Percentiles rank a stretch among this genome's conserved stretches.
Conservation (phyloP, 2,329 filamentous ascomycete genomes). For the Penicillium sp. region DNA sequence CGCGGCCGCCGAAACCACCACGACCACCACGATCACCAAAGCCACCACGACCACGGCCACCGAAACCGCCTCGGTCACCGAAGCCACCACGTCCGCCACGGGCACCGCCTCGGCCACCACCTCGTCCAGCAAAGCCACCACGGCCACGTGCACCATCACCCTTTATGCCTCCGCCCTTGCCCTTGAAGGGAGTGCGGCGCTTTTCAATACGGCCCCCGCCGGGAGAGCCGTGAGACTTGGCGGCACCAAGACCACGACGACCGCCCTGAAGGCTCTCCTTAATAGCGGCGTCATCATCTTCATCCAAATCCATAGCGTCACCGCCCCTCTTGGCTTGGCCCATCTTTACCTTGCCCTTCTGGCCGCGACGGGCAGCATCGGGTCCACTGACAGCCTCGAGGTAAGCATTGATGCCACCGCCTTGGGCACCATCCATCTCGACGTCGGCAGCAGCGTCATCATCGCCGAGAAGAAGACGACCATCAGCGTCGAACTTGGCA, state of each 20-base stretch:
- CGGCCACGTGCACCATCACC: conserved; percentile 1
- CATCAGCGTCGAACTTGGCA: conserved; percentile 45
- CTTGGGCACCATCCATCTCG: conserved; percentile 32
- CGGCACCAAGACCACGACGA: conserved; percentile 26
- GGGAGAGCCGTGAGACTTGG: conserved; percentile 25
- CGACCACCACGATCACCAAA: neutral
- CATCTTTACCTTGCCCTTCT: conserved; percentile 61
- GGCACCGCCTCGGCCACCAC: neutral
- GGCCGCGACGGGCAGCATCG: conserved; percentile 57
- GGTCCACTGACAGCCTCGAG: conserved; percentile 60
- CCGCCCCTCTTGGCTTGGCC: conserved; percentile 44
- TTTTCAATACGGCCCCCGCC: conserved; percentile 28
- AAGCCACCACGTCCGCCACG: conserved; percentile 3
- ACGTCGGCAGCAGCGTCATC: conserved; percentile 33
- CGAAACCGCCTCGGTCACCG: neutral
- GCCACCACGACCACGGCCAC: conserved; percentile 7
- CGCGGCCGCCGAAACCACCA: conserved; percentile 1
- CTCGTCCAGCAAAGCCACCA: neutral
- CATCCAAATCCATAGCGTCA: conserved; percentile 47
- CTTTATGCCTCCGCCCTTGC: conserved; percentile 8
- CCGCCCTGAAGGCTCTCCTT: conserved; percentile 17
- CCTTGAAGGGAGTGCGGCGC: conserved; percentile 23
- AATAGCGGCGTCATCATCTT: conserved; percentile 25
- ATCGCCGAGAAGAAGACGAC: conserved; percentile 45
- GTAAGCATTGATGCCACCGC: conserved; percentile 57